Conservation (phyloP, 1,284 basidiomycete species). For the Sanghuangporus weigelae region DNA sequence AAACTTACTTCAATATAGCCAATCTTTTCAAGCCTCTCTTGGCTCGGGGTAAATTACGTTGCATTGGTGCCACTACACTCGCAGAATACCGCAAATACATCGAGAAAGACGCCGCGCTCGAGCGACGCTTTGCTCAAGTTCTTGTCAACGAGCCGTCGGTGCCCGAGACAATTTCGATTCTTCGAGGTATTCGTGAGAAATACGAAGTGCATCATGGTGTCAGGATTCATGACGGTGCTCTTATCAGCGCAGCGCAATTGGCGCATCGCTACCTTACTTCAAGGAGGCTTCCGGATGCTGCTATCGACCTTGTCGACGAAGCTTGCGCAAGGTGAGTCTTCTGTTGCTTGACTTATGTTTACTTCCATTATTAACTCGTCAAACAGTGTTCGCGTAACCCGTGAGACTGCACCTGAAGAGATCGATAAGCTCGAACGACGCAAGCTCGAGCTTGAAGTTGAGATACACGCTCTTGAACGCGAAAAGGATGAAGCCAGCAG, state of each 20-base stretch:
- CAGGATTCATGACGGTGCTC: slow-evolving; percentile 83
- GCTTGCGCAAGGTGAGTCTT: slow-evolving; percentile 73
- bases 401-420: slow-evolving; percentile 92
- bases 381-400: slow-evolving; percentile 76
- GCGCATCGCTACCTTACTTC: slow-evolving; percentile 93
- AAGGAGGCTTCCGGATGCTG: slow-evolving; percentile 81
- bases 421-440: slow-evolving; percentile 93
- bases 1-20: slow-evolving; percentile 37
- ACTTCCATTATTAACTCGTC: slow-evolving; percentile 27
- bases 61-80: slow-evolving; percentile 92
- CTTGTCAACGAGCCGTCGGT: slow-evolving; percentile 91
- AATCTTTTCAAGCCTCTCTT: slow-evolving; percentile 89
- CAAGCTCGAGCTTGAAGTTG: slow-evolving; percentile 92
- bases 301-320: slow-evolving; percentile 93
- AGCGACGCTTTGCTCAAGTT: slow-evolving; percentile 93
- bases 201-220: slow-evolving; percentile 87
- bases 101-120: slow-evolving; percentile 92
- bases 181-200: slow-evolving; percentile 86
- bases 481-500: slow-evolving; percentile 91
- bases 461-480: slow-evolving; percentile 91
- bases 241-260: slow-evolving; percentile 88
- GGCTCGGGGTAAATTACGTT: slow-evolving; percentile 85
- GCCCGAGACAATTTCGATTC: slow-evolving; percentile 87
- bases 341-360: neutral
- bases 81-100: slow-evolving; percentile 95